phyloP scores from a whole-genome alignment of 2,329 filamentous ascomycete species.

The Fusarium illudens region DNA sequence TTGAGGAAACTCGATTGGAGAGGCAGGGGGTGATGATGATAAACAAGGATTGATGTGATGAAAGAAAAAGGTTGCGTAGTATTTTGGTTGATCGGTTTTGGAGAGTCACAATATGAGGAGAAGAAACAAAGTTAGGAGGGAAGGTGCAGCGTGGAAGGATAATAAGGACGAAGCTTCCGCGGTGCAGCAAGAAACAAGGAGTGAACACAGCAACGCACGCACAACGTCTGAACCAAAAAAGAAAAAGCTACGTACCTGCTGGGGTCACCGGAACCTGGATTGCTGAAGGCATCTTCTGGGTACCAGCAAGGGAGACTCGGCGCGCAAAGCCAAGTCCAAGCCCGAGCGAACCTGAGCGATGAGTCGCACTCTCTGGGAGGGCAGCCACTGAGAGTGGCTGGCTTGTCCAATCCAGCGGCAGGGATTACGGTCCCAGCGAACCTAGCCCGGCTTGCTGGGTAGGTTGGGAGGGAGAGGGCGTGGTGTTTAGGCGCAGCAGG shows the following conservation, averaged over 20 bases:
- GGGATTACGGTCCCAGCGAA: constrained; percentile 32
- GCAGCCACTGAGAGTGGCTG: constrained; percentile 28
- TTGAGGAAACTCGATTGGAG: background rate
- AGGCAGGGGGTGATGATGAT: constrained; percentile 3
- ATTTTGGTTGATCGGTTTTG: constrained; percentile 23
- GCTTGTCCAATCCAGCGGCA: constrained; percentile 32
- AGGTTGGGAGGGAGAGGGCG: background rate
- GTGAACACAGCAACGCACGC: constrained; percentile 8
- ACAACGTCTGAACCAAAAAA: constrained; percentile 1
- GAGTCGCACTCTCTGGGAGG: constrained; percentile 23
- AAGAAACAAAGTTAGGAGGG: constrained; percentile 5
- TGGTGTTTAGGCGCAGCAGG: constrained; percentile 32
- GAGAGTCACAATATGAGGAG: constrained; percentile 21
- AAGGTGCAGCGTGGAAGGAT: constrained; percentile 30
- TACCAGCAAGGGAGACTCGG: constrained; percentile 34
- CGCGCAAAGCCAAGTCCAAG: constrained; percentile 23
- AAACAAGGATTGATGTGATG: constrained; percentile 8
- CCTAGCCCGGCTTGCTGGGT: constrained; percentile 34
- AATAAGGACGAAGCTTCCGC: constrained; percentile 18
- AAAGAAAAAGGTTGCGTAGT: constrained; percentile 8
- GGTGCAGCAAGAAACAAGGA: constrained; percentile 29
- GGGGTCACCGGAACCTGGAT: constrained; percentile 42
- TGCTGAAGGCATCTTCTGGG: constrained; percentile 45
- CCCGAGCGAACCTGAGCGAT: constrained; percentile 30
- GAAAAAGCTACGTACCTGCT: constrained; percentile 42